These are phyloP conservation scores for Cyberlindnera xylosilytica DNA, from an alignment of 805 yeast genomes.

Conservation along the genomic window DNA sequence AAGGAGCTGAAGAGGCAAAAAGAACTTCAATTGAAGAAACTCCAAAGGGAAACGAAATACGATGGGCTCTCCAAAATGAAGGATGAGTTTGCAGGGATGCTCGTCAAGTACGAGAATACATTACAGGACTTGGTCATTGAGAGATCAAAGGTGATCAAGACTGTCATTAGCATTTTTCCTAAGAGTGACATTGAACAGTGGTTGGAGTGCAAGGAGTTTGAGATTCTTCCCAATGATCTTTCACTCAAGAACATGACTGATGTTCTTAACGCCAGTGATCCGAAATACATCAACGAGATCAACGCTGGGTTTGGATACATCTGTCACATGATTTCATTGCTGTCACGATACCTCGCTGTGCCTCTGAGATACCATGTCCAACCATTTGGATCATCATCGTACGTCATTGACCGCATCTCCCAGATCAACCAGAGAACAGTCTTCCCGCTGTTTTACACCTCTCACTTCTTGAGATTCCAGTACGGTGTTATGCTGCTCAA, in stretches of 20 bases:
- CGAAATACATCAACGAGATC: constrained; percentile 24
- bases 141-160: constrained; percentile 23
- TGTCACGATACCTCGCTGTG: constrained; percentile 33
- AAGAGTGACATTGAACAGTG: constrained; percentile 22
- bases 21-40: constrained; percentile 3
- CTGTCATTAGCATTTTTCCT: constrained; percentile 31
- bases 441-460: constrained; percentile 39
- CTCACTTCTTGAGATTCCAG: constrained; percentile 36
- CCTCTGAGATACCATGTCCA: constrained; percentile 38
- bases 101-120: constrained; percentile 15
- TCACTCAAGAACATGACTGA: constrained; percentile 14
- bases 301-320: constrained; percentile 36
- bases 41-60: neutral
- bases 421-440: constrained; percentile 30
- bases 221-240: constrained; percentile 24
- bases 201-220: constrained; percentile 24
- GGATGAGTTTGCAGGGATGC: constrained; percentile 15
- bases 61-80: constrained; percentile 3
- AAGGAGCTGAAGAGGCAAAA: constrained; percentile 10
- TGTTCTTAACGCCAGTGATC: constrained; percentile 15
- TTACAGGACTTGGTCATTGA: constrained; percentile 17
- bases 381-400: constrained; percentile 38
- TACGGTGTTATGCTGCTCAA: constrained; percentile 36
- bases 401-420: constrained; percentile 36
- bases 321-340: constrained; percentile 29